Evolutionary conservation across 2,329 filamentous ascomycete genomes (phyloP).

Genomic region (Talaromyces sp.): DNA sequence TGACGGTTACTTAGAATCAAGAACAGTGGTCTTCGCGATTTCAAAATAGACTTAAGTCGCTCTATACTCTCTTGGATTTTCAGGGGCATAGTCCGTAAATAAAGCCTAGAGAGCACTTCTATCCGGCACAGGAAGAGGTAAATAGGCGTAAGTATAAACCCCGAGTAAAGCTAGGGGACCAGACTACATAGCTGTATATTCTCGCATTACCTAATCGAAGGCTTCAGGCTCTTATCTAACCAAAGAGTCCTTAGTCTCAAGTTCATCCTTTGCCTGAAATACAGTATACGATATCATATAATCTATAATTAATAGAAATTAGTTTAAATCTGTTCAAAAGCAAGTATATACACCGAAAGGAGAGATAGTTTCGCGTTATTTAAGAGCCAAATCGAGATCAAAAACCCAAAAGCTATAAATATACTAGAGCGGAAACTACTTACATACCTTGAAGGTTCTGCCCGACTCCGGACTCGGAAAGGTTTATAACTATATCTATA

Average conservation of each 20-base stretch:
- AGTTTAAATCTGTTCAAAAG: background rate
- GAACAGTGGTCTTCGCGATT: background rate
- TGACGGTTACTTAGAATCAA: background rate
- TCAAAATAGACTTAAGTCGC: background rate
- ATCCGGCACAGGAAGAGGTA: background rate
- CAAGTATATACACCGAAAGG: background rate
- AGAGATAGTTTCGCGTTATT: background rate
- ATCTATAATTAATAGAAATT: background rate
- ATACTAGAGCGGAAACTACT: background rate
- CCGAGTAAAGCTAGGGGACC: conserved; percentile 1
- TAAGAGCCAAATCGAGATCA: background rate
- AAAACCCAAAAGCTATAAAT: background rate
- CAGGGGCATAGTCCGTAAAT: background rate
- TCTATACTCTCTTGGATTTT: background rate
- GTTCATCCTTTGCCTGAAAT: background rate
- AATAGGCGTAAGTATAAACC: background rate
- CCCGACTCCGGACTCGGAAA: conserved; percentile 33
- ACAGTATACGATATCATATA: background rate
- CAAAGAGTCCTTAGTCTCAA: conserved; percentile 1
- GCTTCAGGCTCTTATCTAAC: background rate
- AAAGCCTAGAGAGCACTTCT: background rate
- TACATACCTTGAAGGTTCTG: conserved; percentile 1
- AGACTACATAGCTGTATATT: background rate
- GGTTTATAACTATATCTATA: conserved; percentile 47
- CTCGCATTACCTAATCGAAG: background rate